These are phyloP conservation scores for Daldinia concentrica DNA, from an alignment of 495 filamentous ascomycete genomes.

Conservation along the genomic window DNA sequence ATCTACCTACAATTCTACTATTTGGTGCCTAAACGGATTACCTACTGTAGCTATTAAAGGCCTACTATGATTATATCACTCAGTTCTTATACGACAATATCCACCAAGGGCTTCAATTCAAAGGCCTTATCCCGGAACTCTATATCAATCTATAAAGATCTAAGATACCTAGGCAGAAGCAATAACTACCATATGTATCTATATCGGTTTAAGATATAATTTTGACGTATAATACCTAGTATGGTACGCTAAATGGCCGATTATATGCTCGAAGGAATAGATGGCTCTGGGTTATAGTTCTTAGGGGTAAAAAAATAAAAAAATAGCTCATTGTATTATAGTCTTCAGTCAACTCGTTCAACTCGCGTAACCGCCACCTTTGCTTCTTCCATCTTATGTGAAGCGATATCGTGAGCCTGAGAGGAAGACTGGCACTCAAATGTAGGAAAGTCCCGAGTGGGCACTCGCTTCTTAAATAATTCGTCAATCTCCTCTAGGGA, in stretches of 20 bases:
- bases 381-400: constrained; percentile 37
- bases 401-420: constrained; percentile 27
- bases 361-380: constrained; percentile 16
- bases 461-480: constrained; percentile 38
- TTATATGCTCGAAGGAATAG: background rate
- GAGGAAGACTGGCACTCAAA: constrained; percentile 41
- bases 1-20: background rate
- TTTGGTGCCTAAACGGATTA: background rate
- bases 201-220: background rate
- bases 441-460: constrained; percentile 31
- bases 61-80: constrained; percentile 3
- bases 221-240: background rate
- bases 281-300: background rate
- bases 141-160: background rate
- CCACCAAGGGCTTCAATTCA: background rate
- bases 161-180: background rate
- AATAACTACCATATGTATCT: background rate
- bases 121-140: background rate
- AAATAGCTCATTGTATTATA: background rate
- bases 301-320: background rate
- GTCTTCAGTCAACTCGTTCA: constrained; percentile 2
- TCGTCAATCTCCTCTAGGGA: constrained; percentile 46
- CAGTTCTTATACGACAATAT: background rate
- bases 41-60: background rate
- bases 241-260: no score